Evolutionary conservation across 495 filamentous ascomycete genomes (phyloP).

Genomic region (Xylaria palmicola): DNA sequence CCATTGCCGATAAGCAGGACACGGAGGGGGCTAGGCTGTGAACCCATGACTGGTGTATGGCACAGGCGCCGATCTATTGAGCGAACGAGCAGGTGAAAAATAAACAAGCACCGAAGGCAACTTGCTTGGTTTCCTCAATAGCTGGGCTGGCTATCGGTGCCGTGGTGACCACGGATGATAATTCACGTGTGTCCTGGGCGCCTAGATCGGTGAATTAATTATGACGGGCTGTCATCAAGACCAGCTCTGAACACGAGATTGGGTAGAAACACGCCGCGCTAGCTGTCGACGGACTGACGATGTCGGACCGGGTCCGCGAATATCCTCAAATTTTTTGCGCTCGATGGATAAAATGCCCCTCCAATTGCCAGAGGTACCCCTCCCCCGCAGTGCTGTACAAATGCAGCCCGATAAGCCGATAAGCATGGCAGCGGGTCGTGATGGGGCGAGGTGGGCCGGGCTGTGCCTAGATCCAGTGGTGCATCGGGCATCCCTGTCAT

Average conservation of each 20-base stretch:
- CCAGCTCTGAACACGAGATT: not conserved
- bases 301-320: constrained; percentile 11
- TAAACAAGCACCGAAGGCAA: not conserved
- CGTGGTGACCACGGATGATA: too few relatives aligned
- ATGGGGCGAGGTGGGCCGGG: not conserved
- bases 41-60: constrained; percentile 20
- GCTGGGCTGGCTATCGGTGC: not conserved
- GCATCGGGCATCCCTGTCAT: constrained; percentile 4
- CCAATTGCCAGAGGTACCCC: constrained; percentile 13
- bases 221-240: not conserved
- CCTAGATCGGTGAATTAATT: too few relatives aligned
- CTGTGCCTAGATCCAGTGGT: not conserved
- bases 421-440: not conserved
- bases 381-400: constrained; percentile 11
- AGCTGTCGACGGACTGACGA: not conserved
- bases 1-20: constrained; percentile 91
- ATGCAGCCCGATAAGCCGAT: constrained; percentile 14
- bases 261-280: not conserved
- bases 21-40: constrained; percentile 37
- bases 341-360: constrained; percentile 9
- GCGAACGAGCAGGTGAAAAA: not conserved
- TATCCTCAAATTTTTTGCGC: constrained; percentile 19
- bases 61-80: not conserved
- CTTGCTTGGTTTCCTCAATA: not conserved
- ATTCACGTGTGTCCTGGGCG: too few relatives aligned